Evolutionary conservation across 495 filamentous ascomycete species (phyloP).

Genomic region (Cairneyella variabilis): DNA sequence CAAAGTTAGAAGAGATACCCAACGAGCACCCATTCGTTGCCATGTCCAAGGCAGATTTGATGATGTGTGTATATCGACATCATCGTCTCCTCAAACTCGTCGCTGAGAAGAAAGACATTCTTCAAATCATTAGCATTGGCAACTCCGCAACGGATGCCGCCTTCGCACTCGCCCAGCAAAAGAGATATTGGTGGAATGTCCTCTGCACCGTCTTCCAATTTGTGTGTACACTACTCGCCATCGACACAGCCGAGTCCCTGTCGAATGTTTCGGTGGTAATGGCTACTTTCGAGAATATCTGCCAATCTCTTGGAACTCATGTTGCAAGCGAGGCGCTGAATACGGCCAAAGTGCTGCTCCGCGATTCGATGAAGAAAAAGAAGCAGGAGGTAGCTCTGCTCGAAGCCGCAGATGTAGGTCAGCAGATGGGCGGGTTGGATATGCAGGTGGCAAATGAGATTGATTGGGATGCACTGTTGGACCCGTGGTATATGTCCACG

Average conservation of each 20-base stretch:
- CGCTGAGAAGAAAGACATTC: background rate
- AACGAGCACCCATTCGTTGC: slow-evolving; percentile 36
- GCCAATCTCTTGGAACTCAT: slow-evolving; percentile 37
- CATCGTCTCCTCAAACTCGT: slow-evolving; percentile 30
- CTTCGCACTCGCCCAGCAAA: slow-evolving; percentile 29
- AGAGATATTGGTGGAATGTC: slow-evolving; percentile 47
- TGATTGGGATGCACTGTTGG: slow-evolving; percentile 14
- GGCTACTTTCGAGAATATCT: slow-evolving; percentile 38
- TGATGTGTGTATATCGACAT: slow-evolving; percentile 43
- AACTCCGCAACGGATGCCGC: slow-evolving; percentile 24
- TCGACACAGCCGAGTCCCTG: slow-evolving; percentile 43
- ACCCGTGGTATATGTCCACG: slow-evolving; percentile 12
- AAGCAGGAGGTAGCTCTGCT: slow-evolving; percentile 4
- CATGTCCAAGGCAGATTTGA: slow-evolving; percentile 44
- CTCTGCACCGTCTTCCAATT: slow-evolving; percentile 51
- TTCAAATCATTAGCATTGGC: slow-evolving; percentile 24
- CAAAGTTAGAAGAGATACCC: slow-evolving; percentile 13
- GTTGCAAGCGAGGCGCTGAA: slow-evolving; percentile 45
- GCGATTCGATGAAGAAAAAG: slow-evolving; percentile 14
- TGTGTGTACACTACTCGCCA: slow-evolving; percentile 43
- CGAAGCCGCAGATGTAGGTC: slow-evolving; percentile 16
- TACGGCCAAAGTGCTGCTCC: slow-evolving; percentile 39
- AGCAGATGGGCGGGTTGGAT: slow-evolving; percentile 11
- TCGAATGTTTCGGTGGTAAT: slow-evolving; percentile 40
- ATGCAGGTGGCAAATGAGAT: background rate